Evolutionary conservation across 2,329 filamentous ascomycete species (phyloP), one percentile per base, ranked within the genome.

Genomic region (Akanthomyces dipterigenus): DNA sequence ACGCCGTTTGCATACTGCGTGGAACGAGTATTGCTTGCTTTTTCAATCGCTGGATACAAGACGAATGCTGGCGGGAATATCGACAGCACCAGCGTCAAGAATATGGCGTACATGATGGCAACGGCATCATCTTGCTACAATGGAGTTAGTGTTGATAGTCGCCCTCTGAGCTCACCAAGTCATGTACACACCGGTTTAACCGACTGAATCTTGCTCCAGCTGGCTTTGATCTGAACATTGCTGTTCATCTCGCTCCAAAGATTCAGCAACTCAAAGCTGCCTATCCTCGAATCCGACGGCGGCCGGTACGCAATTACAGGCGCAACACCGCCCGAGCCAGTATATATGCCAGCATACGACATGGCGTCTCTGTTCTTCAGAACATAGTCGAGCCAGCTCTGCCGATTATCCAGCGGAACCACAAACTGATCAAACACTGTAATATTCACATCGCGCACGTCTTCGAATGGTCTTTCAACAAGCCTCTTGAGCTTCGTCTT

Each of bases 1-100:
- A 96, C 90, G 36, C 91, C 91, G 70, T 96, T 96, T 61, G 89
- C 92, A 73, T 95, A 96, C 71, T 96, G 87, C 31, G 96, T 77
- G 5, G 88, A 88, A 55, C 91, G 83, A 46, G 96, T 89, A 63
- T 90, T 88, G 57, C 86, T 79, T 2, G 89, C 76, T 34, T 90
- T 82, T 73, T 96, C 91, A 12, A 90, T 76, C 3, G 90, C 95
- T 0, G 90, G 89, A 69, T 96, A 96, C 6, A 96, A 77, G 0
- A 88, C 84, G 68, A 96, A 81, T 31, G 88, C 88, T 7, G 85
- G 83, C 16, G 80, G 79, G 1, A 88, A 85, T 18, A 83, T 75
- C 74, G 85, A 91, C 0, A 88, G 88, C 0, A 85, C 80, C 62
- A 89, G 88, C 67, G 93, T 93, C 22, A 83, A 77, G 60, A 88